Evolutionary conservation across 345 rosid species (phyloP).

Genomic region (Gossypioides kirkii): DNA sequence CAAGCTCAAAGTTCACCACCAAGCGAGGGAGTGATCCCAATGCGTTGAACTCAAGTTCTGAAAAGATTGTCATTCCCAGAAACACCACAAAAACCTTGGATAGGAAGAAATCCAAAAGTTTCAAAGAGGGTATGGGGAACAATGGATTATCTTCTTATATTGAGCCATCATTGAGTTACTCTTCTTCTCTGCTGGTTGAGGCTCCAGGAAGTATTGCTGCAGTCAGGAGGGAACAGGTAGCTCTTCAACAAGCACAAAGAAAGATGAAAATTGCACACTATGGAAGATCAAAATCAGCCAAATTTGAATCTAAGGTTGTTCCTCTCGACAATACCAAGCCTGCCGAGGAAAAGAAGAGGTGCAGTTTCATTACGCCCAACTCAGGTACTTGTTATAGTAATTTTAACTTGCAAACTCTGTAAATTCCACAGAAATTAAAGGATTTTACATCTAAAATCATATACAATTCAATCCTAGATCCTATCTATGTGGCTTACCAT

Average conservation of each 20-base stretch:
- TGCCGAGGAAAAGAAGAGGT: constrained; percentile 33
- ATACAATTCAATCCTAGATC: constrained; percentile 29
- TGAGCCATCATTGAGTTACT: constrained; percentile 24
- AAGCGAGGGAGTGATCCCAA: constrained; percentile 36
- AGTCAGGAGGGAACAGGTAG: constrained; percentile 58
- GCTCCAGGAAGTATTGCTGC: constrained; percentile 63
- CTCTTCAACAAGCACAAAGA: constrained; percentile 51
- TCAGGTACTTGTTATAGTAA: constrained; percentile 33
- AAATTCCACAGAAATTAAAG: not conserved
- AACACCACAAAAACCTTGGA: constrained; percentile 19
- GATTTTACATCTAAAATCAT: not conserved
- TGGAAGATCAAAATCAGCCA: constrained; percentile 58
- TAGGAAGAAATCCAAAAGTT: constrained; percentile 55
- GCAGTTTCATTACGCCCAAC: constrained; percentile 54
- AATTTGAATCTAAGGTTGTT: constrained; percentile 31
- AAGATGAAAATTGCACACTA: constrained; percentile 64
- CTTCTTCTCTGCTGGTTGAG: constrained; percentile 37
- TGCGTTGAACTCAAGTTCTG: constrained; percentile 33
- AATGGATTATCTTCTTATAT: not conserved
- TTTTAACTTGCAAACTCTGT: not conserved
- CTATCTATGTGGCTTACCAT: constrained; percentile 55
- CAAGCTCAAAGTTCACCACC: constrained; percentile 35
- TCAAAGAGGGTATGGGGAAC: constrained; percentile 28
- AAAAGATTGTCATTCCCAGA: constrained; percentile 24
- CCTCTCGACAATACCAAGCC: constrained; percentile 23